These are phyloP conservation scores for Cytospora chrysosperma DNA, from an alignment of 2,329 filamentous ascomycete genomes.

Conservation along the genomic window DNA sequence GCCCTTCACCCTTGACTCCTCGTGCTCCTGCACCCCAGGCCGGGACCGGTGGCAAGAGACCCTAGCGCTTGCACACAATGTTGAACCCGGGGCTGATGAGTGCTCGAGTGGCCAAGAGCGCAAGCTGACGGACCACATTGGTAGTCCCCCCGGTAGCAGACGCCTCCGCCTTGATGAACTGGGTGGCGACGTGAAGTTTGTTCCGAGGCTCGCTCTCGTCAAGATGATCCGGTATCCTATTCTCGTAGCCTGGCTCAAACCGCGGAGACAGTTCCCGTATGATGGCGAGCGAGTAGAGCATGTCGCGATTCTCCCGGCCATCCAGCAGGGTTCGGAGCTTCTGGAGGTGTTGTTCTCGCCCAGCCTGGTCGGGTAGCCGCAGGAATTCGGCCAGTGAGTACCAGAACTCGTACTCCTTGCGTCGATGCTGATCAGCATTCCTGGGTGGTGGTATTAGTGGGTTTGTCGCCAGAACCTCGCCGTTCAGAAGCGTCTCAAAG, in stretches of 20 bases:
- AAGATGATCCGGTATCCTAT: conserved; percentile 55
- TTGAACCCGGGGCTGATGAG: conserved; percentile 56
- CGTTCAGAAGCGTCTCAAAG: conserved; percentile 74
- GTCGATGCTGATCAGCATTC: conserved; percentile 52
- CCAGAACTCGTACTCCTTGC: conserved; percentile 79
- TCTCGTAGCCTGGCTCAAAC: conserved; percentile 58
- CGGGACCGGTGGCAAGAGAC: not conserved
- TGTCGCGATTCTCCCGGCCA: conserved; percentile 81
- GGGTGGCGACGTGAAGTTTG: conserved; percentile 66
- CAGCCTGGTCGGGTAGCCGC: conserved; percentile 57
- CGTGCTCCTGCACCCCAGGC: not conserved
- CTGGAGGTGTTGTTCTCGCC: conserved; percentile 64
- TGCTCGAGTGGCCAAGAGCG: conserved; percentile 63
- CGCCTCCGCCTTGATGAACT: conserved; percentile 66
- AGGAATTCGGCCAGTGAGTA: conserved; percentile 71
- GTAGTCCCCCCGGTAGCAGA: conserved; percentile 66
- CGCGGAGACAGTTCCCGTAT: conserved; percentile 71
- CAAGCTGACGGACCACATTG: conserved; percentile 69
- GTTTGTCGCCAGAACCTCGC: conserved; percentile 61
- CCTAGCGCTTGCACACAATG: conserved; percentile 38
- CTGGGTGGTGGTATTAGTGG: conserved; percentile 51
- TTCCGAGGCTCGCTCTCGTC: conserved; percentile 67
- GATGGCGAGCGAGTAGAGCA: conserved; percentile 85
- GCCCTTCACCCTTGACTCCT: not conserved
- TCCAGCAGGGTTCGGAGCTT: conserved; percentile 71